phyloP scores from a whole-genome alignment of 1,139 yeast species.

The Blastobotrys malaysiensis region DNA sequence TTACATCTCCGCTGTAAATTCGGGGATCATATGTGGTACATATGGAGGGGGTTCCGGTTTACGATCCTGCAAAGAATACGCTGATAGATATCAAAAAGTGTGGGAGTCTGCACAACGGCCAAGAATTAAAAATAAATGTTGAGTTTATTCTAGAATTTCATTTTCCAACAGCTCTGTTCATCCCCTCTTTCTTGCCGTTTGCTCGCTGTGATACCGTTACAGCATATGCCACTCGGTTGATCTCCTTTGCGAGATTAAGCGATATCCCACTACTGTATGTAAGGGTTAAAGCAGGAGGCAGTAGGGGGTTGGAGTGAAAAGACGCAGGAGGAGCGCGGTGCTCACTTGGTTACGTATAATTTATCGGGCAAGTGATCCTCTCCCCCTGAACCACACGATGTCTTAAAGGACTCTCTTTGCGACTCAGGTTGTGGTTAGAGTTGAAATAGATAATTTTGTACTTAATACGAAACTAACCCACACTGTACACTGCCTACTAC shows the following conservation, averaged over 20 bases:
- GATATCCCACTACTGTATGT: neutral
- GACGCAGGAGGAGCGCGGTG: neutral
- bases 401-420: neutral
- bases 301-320: neutral
- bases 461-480: neutral
- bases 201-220: neutral
- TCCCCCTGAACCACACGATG: neutral
- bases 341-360: neutral
- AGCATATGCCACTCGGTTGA: neutral
- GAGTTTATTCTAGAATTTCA: neutral
- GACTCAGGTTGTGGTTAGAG: neutral
- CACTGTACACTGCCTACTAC: neutral
- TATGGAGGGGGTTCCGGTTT: too few species aligned
- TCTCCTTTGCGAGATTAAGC: neutral
- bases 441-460: neutral
- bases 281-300: neutral
- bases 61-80: neutral
- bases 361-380: neutral
- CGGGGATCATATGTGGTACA: too few species aligned
- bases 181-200: neutral
- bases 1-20: too few species aligned
- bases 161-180: neutral
- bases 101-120: neutral
- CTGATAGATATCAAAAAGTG: neutral
- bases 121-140: neutral